Percentiles rank a stretch among this genome's conserved stretches.
Evolutionary conservation across 306 rosid genomes (phyloP).

Genomic region (Mimosa bimucronata): DNA sequence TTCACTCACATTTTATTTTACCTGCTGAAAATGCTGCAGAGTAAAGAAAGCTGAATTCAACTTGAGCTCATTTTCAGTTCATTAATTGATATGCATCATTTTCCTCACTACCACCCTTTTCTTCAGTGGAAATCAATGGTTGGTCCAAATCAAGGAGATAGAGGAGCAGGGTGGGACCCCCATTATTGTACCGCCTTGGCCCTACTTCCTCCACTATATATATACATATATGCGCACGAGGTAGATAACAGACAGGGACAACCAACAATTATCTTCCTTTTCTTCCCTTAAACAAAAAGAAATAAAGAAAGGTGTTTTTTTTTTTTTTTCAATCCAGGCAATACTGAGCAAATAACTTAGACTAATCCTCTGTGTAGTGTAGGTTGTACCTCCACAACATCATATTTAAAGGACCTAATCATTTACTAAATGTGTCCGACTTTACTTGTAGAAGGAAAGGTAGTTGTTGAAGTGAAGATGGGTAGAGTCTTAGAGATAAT

Average conservation of each 20-base stretch:
- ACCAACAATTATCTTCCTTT: neutral
- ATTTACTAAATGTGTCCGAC: too few relatives aligned
- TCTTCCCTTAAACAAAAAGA: neutral
- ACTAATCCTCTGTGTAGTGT: too few relatives aligned
- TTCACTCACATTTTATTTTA: neutral
- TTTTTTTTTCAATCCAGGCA: too few relatives aligned
- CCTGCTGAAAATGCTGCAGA: neutral
- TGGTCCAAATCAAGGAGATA: slow-evolving; percentile 5
- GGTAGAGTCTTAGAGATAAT: neutral
- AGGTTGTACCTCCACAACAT: too few relatives aligned
- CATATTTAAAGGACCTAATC: too few relatives aligned
- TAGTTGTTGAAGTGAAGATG: neutral
- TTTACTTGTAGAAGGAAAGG: neutral
- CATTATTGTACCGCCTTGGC: neutral
- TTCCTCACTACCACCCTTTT: neutral
- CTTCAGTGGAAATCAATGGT: neutral
- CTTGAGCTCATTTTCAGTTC: neutral
- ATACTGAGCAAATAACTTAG: too few relatives aligned
- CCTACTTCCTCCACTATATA: neutral
- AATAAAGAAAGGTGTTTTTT: too few relatives aligned
- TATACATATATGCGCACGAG: neutral
- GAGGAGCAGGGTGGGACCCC: neutral
- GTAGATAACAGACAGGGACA: neutral
- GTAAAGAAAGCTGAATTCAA: neutral
- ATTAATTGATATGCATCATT: neutral